These are phyloP conservation scores for Bipolaris bicolor DNA, from an alignment of 2,329 filamentous ascomycete genomes.

Conservation along the genomic window DNA sequence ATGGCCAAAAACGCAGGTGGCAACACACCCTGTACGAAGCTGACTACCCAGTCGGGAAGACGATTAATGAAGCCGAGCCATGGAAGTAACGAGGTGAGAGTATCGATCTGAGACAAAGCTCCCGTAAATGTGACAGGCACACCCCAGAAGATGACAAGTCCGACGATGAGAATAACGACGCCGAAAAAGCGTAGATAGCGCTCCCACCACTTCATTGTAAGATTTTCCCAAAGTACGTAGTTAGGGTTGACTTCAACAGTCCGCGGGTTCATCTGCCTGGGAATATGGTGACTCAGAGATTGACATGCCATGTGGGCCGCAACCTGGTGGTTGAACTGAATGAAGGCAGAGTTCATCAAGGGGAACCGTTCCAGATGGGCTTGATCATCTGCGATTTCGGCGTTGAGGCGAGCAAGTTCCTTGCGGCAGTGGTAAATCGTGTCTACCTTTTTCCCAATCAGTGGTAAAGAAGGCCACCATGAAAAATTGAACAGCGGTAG, in stretches of 20 bases:
- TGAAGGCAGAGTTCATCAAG: slow-evolving; percentile 93
- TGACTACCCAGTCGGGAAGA: slow-evolving; percentile 66
- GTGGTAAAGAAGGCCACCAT: slow-evolving; percentile 82
- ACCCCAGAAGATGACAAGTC: slow-evolving; percentile 86
- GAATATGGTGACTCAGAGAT: slow-evolving; percentile 85
- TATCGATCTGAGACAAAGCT: slow-evolving; percentile 76
- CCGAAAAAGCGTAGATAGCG: slow-evolving; percentile 74
- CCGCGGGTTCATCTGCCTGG: slow-evolving; percentile 90
- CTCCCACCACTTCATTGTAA: slow-evolving; percentile 95
- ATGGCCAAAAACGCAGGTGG: slow-evolving; percentile 78
- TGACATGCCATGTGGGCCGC: slow-evolving; percentile 99
- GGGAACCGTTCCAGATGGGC: slow-evolving; percentile 83
- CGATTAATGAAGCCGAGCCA: slow-evolving; percentile 75
- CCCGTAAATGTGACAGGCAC: slow-evolving; percentile 90
- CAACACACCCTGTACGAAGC: slow-evolving; percentile 81
- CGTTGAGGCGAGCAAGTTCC: slow-evolving; percentile 83
- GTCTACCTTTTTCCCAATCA: slow-evolving; percentile 89
- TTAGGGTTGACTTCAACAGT: slow-evolving; percentile 92
- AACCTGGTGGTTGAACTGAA: slow-evolving; percentile 98
- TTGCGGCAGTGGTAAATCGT: slow-evolving; percentile 90
- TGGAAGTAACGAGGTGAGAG: slow-evolving; percentile 66
- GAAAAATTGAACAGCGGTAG: slow-evolving; percentile 60
- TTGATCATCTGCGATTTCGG: slow-evolving; percentile 92
- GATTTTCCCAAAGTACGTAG: slow-evolving; percentile 96
- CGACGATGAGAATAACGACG: slow-evolving; percentile 69